Base-by-base conservation (phyloP, 2,329 filamentous ascomycete genomes). In the Aspergillus arachidicola region DNA sequence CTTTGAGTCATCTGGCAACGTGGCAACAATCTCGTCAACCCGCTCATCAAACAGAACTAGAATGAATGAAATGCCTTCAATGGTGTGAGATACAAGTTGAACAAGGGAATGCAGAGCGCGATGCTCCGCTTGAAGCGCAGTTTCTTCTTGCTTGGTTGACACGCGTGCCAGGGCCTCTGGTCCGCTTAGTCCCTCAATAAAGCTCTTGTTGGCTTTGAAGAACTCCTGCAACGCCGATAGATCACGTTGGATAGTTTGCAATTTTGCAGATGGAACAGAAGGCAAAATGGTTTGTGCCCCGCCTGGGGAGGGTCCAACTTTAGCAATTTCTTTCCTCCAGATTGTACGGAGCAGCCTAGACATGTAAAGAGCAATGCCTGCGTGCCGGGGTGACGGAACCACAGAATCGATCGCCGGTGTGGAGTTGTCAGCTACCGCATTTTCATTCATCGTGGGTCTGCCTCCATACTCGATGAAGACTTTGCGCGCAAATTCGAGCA, bases 41-140 rank as follows among this genome's bases (percentile, higher is more conserved):
- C 91, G 89, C 82, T 99, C 94, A 68, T 98, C 94, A 65, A 98
- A 98, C 1, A 99, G 84, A 74, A 97, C 95, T 26, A 94, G 85
- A 4, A 97, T 93, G 71, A 99, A 99, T 0, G 94, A 96, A 58
- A 99, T 97, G 4, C 95, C 95, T 76, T 99, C 95, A 9, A 95
- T 94, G 45, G 97, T 95, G 76, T 93, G 93, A 60, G 90, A 89
- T 77, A 97, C 92, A 28, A 99, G 84, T 67, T 91, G 89, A 66
- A 96, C 87, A 56, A 99, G 82, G 2, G 93, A 93, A 73, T 95
- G 91, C 67, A 99, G 85, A 12, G 94, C 94, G 70, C 96, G 92
- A 75, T 99, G 94, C 77, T 99, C 95, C 16, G 93, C 94, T 76
- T 97, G 94, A 26, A 97, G 83, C 0, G 94, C 92, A 55, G 97